Evolutionary conservation across 2,329 filamentous ascomycete species (phyloP).

Genomic region (Neoarthrinium moseri): DNA sequence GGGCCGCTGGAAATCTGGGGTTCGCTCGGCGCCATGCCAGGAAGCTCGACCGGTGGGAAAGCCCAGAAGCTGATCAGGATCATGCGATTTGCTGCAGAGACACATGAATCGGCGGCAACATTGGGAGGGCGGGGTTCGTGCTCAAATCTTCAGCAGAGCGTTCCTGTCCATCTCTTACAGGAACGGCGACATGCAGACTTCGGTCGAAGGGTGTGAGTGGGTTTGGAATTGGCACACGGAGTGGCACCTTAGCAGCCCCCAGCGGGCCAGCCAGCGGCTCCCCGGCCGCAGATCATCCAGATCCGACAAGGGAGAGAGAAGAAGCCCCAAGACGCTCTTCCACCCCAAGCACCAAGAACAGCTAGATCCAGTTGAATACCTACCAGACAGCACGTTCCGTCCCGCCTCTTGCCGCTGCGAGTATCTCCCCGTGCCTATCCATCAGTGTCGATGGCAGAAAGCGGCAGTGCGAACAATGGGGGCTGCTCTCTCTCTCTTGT

Average conservation of each 20-base stretch:
- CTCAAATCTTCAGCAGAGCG: neutral
- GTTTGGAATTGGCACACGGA: too few relatives aligned
- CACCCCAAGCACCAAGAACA: too few relatives aligned
- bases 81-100: neutral
- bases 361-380: too few relatives aligned
- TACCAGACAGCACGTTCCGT: too few relatives aligned
- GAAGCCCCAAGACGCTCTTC: too few relatives aligned
- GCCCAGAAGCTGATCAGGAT: neutral
- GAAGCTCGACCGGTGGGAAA: neutral
- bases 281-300: too few relatives aligned
- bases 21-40: neutral
- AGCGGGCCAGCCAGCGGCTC: too few relatives aligned
- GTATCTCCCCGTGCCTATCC: neutral
- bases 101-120: neutral
- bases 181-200: neutral
- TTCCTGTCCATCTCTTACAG: conserved; percentile 3
- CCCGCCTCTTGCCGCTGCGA: neutral
- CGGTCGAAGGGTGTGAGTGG: too few relatives aligned
- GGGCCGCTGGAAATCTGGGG: neutral
- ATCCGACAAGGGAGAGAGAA: too few relatives aligned
- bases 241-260: too few relatives aligned
- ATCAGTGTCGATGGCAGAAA: neutral
- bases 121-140: neutral
- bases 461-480: neutral
- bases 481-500: neutral